phyloP scores from a whole-genome alignment of 2,329 filamentous ascomycete genomes.

The Cercospora berteroae region DNA sequence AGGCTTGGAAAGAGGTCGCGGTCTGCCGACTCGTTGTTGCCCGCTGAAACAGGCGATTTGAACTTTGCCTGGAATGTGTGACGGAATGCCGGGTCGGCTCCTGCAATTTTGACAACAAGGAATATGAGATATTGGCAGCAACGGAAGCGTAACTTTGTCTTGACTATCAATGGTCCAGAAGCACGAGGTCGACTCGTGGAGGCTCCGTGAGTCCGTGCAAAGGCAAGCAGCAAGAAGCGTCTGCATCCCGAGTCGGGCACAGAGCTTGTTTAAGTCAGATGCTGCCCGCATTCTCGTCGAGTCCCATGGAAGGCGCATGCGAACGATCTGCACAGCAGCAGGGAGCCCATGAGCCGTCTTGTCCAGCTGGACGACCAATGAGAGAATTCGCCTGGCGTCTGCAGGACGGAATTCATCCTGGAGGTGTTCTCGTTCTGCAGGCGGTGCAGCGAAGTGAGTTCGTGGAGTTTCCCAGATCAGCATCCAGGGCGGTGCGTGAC shows the following conservation, averaged over 20 bases:
- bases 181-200: neutral
- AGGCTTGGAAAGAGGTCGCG: constrained; percentile 5
- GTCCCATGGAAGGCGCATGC: neutral
- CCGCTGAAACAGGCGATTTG: constrained; percentile 17
- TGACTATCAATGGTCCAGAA: constrained; percentile 6
- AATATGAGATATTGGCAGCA: neutral
- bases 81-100: constrained; percentile 18
- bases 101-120: constrained; percentile 13
- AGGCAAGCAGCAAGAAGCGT: neutral
- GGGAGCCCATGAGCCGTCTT: neutral
- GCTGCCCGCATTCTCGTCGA: neutral
- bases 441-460: constrained; percentile 6
- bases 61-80: constrained; percentile 18
- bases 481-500: neutral
- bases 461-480: constrained; percentile 11
- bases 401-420: neutral
- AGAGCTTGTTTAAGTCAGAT: neutral
- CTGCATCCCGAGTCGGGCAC: neutral
- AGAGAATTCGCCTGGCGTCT: neutral
- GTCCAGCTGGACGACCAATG: neutral
- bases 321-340: neutral
- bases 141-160: constrained; percentile 11
- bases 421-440: constrained; percentile 7
- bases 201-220: neutral
- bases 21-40: constrained; percentile 9